Percentiles rank a stretch among this genome's conserved stretches.
phyloP scores from a whole-genome alignment of 2,329 filamentous ascomycete genomes.

The Paecilomyces fulvus region DNA sequence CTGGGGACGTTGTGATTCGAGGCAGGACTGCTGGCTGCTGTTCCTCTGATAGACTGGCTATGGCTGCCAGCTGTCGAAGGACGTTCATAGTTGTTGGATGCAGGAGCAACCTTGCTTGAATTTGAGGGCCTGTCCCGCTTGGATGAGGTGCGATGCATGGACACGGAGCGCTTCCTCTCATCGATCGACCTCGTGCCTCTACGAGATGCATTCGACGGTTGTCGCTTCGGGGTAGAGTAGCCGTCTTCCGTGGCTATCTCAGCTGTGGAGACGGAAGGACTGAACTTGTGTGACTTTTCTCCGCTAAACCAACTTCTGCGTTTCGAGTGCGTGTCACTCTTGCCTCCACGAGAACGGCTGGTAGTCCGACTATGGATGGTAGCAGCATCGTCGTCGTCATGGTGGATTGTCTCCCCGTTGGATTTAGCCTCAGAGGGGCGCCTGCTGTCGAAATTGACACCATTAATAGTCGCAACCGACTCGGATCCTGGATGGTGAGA shows the following conservation, averaged over 20 bases:
- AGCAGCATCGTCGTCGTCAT: constrained; percentile 25
- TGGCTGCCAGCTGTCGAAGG: constrained; percentile 24
- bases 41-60: constrained; percentile 5
- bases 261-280: constrained; percentile 1
- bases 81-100: constrained; percentile 25
- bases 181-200: constrained; percentile 20
- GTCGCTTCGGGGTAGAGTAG: constrained; percentile 13
- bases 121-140: background rate
- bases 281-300: constrained; percentile 23
- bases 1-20: constrained; percentile 16
- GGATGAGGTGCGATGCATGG: background rate
- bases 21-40: constrained; percentile 1
- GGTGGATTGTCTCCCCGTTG: constrained; percentile 9
- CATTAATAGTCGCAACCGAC: constrained; percentile 22
- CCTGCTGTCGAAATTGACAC: constrained; percentile 17
- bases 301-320: constrained; percentile 34
- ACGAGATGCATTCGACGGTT: constrained; percentile 20
- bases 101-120: constrained; percentile 23
- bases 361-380: constrained; percentile 31
- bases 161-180: constrained; percentile 16
- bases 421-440: constrained; percentile 14
- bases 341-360: constrained; percentile 24
- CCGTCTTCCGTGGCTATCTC: constrained; percentile 12
- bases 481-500: constrained; percentile 26
- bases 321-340: constrained; percentile 21